These are phyloP conservation scores for Saccharum spontaneum DNA, from an alignment of 176 grass and related monocot species.

Conservation along the genomic window DNA sequence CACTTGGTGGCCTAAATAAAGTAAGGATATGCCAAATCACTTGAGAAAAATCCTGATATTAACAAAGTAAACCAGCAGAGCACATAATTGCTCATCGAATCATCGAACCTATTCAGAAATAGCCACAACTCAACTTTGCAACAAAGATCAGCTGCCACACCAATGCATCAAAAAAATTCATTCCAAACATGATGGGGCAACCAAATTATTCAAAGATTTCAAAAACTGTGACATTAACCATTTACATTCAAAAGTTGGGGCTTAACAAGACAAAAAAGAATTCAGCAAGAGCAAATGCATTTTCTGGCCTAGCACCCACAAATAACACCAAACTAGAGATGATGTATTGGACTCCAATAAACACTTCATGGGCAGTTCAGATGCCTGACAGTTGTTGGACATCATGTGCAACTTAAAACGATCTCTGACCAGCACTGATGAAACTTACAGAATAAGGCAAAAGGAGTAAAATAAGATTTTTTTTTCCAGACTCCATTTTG, in stretches of 20 bases:
- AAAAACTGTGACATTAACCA: background rate
- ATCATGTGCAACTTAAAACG: slow-evolving; percentile 9
- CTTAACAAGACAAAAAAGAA: background rate
- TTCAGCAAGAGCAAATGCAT: background rate
- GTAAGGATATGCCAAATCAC: background rate
- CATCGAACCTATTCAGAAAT: background rate
- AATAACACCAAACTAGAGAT: background rate
- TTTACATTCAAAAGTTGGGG: background rate
- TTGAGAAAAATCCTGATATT: background rate
- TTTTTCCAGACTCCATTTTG: background rate
- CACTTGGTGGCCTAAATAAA: background rate
- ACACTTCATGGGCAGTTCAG: background rate
- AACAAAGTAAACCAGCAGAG: background rate
- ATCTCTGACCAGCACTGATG: background rate
- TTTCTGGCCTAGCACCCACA: background rate
- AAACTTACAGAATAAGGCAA: slow-evolving; percentile 19
- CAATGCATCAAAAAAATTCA: background rate
- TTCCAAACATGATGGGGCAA: background rate
- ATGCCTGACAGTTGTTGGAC: background rate
- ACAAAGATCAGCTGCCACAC: background rate
- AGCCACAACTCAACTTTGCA: background rate
- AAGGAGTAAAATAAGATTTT: background rate
- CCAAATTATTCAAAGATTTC: background rate
- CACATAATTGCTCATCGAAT: background rate
- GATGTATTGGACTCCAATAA: background rate